Evolutionary conservation across 441 rosid genomes (phyloP), one percentile per base, ranked within the genome.

Genomic region (Adansonia grandidieri): DNA sequence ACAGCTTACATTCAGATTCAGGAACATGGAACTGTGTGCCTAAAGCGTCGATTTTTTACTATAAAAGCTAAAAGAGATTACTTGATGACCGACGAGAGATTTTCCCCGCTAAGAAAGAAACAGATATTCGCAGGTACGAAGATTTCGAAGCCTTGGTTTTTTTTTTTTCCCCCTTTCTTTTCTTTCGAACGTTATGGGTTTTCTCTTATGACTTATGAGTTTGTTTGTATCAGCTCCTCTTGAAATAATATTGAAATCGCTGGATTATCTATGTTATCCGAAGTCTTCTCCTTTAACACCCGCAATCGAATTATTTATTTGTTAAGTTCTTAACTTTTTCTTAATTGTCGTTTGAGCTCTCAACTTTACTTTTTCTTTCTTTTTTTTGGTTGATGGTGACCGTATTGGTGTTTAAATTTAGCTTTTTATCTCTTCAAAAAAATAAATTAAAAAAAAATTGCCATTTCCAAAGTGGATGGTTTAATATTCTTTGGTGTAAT

Each of bases 301-400:
- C 42, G 37, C 11, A 9, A 67, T 68, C 56, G 10, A 22, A 11
- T 66, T 69, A 47, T 69, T 13, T 69, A 68, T 45, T 28, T 28
- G 32, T 28, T 28, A 1, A 10, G 17, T 44, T 9, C n/a, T 28
- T 9, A 64, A 15, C 3, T 19, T 19, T 45, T 68, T 10, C 37
- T 19, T 45, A 5, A 68, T 20, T 68, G n/a, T 68, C 37, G 54
- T 17, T 13, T 22, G 44, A 70, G 44, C 24, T 70, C 17, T 70
- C 13, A 48, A 14, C 5, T 24, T 22, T 69, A 9, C 5, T n/a
- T 42, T 45, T 45, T 14, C 1, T 32, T 32, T 14, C 45, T 37
- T 19, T 61, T 5, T 64, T 65, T 65, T n/a, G 11, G 48, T 65
- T 20, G 57, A 69, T 69, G 73, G 73, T 22, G 73, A 69, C 28